These are phyloP conservation scores for Tolypocladium nubicola DNA, from an alignment of 2,329 filamentous ascomycete genomes.

Conservation along the genomic window DNA sequence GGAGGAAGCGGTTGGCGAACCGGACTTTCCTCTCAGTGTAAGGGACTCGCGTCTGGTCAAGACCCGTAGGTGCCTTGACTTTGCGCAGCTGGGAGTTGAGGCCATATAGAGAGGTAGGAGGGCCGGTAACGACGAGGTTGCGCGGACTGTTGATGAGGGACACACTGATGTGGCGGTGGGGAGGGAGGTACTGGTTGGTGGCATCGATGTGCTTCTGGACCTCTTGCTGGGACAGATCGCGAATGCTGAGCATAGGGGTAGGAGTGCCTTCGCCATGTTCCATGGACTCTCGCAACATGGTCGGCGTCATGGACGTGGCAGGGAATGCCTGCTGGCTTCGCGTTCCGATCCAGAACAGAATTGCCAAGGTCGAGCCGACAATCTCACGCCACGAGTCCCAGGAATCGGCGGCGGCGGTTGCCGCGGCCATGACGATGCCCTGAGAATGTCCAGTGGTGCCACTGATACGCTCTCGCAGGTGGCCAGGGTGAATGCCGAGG, in stretches of 20 bases:
- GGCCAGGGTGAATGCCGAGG: constrained; percentile 78
- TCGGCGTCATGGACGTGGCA: constrained; percentile 83
- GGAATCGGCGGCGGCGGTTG: constrained; percentile 78
- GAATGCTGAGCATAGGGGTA: constrained; percentile 96
- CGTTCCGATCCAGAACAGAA: constrained; percentile 97
- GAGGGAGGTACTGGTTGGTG: constrained; percentile 90
- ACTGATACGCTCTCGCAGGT: constrained; percentile 71
- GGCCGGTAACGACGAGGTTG: constrained; percentile 93
- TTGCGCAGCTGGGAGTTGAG: constrained; percentile 91
- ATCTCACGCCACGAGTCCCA: constrained; percentile 88
- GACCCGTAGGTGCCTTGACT: constrained; percentile 92
- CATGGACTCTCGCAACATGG: constrained; percentile 81
- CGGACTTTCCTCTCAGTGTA: constrained; percentile 93
- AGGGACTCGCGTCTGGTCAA: constrained; percentile 90
- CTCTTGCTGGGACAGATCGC: constrained; percentile 76
- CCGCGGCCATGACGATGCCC: constrained; percentile 86
- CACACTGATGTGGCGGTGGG: constrained; percentile 87
- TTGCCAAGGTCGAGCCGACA: constrained; percentile 70
- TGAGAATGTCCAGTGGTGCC: constrained; percentile 96
- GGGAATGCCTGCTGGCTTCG: constrained; percentile 97
- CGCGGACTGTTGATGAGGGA: constrained; percentile 94
- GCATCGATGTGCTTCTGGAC: constrained; percentile 95
- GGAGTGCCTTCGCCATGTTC: constrained; percentile 92
- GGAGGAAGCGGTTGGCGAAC: constrained; percentile 93
- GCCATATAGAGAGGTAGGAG: constrained; percentile 91